These are phyloP conservation scores for Exophiala viscosa DNA, from an alignment of 2,329 filamentous ascomycete species.

Conservation along the genomic window DNA sequence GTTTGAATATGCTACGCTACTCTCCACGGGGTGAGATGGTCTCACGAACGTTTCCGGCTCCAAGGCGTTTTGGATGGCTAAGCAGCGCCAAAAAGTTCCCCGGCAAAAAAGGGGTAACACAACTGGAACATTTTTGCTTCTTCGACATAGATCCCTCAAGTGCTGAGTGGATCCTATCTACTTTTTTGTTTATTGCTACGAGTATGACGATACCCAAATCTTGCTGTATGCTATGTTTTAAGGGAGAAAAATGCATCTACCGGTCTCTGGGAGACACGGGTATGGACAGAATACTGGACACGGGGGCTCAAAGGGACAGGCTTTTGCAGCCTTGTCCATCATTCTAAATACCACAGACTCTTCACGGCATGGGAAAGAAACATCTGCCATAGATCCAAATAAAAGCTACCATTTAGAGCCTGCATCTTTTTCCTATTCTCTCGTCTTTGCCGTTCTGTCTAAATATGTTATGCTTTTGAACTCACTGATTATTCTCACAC, in stretches of 20 bases:
- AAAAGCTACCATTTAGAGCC: no score
- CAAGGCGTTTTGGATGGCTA: background rate
- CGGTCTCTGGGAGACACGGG: slow-evolving; percentile 25
- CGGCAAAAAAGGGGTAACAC: background rate
- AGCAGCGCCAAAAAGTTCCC: background rate
- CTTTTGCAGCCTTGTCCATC: background rate
- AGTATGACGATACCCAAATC: slow-evolving; percentile 24
- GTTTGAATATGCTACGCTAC: slow-evolving; percentile 21
- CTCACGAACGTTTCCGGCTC: slow-evolving; percentile 2
- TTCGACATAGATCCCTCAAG: slow-evolving; percentile 27
- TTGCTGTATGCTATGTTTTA: slow-evolving; percentile 12
- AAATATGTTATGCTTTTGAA: no score
- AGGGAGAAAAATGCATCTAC: slow-evolving; percentile 7
- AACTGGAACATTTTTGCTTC: slow-evolving; percentile 4
- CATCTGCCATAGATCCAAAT: no score
- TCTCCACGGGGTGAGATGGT: slow-evolving; percentile 2
- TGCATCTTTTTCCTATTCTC: no score
- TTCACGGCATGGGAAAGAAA: no score
- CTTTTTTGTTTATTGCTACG: slow-evolving; percentile 2
- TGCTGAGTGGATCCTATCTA: slow-evolving; percentile 27
- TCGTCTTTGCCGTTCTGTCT: no score
- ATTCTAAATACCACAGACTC: background rate
- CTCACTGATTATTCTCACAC: no score
- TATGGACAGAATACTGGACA: background rate
- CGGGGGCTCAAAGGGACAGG: background rate